These are phyloP conservation scores for Moringa oleifera DNA, from an alignment of 345 rosid species.

Conservation along the genomic window DNA sequence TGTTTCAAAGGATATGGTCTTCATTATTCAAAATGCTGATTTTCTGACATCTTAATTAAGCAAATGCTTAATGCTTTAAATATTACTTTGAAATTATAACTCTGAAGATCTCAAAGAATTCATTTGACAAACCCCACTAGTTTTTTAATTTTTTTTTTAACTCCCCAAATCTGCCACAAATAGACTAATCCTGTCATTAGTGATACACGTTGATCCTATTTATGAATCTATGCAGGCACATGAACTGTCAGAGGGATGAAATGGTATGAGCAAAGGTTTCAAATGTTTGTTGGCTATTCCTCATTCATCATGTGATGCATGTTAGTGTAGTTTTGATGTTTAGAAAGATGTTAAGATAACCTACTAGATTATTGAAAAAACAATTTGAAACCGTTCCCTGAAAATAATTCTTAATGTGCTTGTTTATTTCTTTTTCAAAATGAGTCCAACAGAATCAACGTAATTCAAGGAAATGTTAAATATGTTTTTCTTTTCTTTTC, in stretches of 20 bases:
- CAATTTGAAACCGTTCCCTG: background rate
- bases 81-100: background rate
- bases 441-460: background rate
- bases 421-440: background rate
- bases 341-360: background rate
- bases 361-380: background rate
- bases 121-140: no score
- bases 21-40: background rate
- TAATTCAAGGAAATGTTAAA: no score
- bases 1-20: background rate
- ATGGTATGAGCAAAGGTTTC: no score
- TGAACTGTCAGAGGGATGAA: background rate
- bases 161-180: background rate
- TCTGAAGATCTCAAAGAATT: no score
- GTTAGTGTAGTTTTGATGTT: background rate
- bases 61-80: background rate
- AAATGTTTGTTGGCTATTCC: constrained; percentile 1
- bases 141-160: no score
- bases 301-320: background rate
- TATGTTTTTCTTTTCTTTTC: no score
- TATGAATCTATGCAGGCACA: background rate
- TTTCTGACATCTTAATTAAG: background rate
- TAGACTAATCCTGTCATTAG: no score
- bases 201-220: no score
- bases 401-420: background rate